These are phyloP conservation scores for Phallus indusiatus DNA, from an alignment of 768 basidiomycete species.

Conservation along the genomic window DNA sequence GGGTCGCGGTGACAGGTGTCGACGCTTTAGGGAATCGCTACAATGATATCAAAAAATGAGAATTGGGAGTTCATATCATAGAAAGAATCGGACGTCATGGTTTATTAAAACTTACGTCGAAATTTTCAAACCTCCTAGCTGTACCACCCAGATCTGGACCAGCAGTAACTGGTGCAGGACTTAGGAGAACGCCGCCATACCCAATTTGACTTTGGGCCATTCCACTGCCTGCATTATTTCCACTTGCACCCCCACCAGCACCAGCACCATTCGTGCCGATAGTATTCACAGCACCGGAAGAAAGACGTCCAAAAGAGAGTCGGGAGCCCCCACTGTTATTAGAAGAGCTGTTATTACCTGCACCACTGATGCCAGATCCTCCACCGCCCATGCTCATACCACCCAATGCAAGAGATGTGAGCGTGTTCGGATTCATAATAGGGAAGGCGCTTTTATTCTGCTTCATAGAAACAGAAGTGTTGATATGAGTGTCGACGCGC, in stretches of 20 bases:
- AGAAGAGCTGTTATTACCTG: conserved; percentile 8
- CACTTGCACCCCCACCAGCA: conserved; percentile 29
- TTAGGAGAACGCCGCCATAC: conserved; percentile 50
- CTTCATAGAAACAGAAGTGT: conserved; percentile 41
- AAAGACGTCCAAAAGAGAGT: neutral
- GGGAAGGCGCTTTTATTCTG: conserved; percentile 88
- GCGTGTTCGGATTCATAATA: conserved; percentile 36
- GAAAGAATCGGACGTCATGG: too few relatives aligned
- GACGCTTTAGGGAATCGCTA: conserved; percentile 7
- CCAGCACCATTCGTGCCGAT: neutral
- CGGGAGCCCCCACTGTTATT: conserved; percentile 42
- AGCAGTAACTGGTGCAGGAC: conserved; percentile 74
- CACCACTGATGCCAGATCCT: neutral
- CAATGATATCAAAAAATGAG: neutral
- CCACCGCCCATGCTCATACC: neutral
- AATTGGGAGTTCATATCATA: too few relatives aligned
- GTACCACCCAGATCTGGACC: conserved; percentile 80
- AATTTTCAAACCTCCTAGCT: conserved; percentile 53
- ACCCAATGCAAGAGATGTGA: conserved; percentile 4
- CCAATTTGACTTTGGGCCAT: conserved; percentile 27
- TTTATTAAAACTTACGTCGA: conserved; percentile 51
- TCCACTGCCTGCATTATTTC: neutral
- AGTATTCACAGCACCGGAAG: neutral
- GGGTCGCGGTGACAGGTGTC: neutral
- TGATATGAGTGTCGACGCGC: conserved; percentile 63